Percentiles rank a stretch among this genome's conserved stretches.
These are phyloP conservation scores for Penicillium paneum DNA, from an alignment of 2,329 filamentous ascomycete species.

Conservation along the genomic window DNA sequence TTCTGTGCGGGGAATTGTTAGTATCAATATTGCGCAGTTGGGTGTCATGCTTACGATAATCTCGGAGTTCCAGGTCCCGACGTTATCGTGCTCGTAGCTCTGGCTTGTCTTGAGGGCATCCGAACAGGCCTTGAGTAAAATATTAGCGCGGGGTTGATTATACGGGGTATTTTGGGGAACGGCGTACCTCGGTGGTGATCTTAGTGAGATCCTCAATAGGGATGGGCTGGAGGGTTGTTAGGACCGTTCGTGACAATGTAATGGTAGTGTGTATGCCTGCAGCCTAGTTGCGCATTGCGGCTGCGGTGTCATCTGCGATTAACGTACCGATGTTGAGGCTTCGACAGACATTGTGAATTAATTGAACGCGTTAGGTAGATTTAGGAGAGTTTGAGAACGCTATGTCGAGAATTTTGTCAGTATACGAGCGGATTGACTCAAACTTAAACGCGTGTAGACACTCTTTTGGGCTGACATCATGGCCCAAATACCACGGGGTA, in stretches of 20 bases:
- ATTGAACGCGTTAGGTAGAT: background rate
- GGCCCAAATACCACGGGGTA: conserved; percentile 9
- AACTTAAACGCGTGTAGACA: background rate
- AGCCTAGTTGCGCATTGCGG: conserved; percentile 3
- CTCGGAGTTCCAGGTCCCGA: conserved; percentile 80
- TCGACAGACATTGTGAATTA: conserved; percentile 34
- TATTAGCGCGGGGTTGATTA: conserved; percentile 8
- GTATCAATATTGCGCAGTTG: background rate
- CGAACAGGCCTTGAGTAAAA: conserved; percentile 69
- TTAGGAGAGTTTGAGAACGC: background rate
- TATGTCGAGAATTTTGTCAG: background rate
- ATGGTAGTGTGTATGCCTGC: background rate
- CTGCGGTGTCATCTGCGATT: background rate
- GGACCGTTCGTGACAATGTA: conserved; percentile 2
- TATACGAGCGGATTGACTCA: background rate
- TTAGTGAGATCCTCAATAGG: conserved; percentile 74
- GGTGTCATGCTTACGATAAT: conserved; percentile 70
- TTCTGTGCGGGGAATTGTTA: conserved; percentile 27
- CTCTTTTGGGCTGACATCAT: conserved; percentile 15
- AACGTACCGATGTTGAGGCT: conserved; percentile 28
- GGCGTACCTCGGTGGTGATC: conserved; percentile 74
- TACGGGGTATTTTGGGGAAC: background rate
- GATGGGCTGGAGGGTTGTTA: conserved; percentile 59
- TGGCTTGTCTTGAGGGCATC: conserved; percentile 69
- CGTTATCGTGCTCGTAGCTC: conserved; percentile 82